Base-by-base conservation (phyloP, 805 yeast genomes). In the Candida alai region DNA sequence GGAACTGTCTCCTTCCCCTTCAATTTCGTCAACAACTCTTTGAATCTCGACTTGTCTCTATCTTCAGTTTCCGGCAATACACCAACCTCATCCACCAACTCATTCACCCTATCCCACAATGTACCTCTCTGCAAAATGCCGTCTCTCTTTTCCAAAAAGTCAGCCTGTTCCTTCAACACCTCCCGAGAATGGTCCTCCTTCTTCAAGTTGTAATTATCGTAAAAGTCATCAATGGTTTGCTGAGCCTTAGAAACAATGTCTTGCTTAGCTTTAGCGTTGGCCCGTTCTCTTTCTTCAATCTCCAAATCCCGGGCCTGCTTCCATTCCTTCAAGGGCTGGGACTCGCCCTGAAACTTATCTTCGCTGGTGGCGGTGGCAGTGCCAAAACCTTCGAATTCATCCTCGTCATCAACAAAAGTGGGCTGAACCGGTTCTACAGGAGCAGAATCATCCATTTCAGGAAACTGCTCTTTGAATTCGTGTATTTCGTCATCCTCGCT, bases 161-260 rank as follows among this genome's bases (percentile, higher is more conserved):
- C 76, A 45, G 75, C 78, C 47, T 86, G 85, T 47, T 83, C 93
- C 33, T 68, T 65, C 54, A 70, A 68, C 9, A 84, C 80, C 39
- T 73, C 71, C 40, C 75, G 79, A 36, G 80, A 64, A 33, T 78
- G 75, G 44, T 73, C 73, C 34, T 86, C 90, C 59, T 79, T 83
- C 66, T 89, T 89, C 53, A 72, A 68, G 64, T 86, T 88, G 70
- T 90, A 90, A 53, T 80, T 81, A 49, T 86, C 95, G 60, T 90
- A 90, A 59, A 90, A 90, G 44, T 84, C 95, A 56, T 90, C 96
- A 51, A 88, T 77, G 35, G 87, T 80, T 55, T 79, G 78, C 51
- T 77, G 76, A 7, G 97, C 97, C 42, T 81, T 80, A 33, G 76
- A 73, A 36, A 82, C 74, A 39, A 87, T 71, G 40, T 79, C 86